These are phyloP conservation scores for Iris macrosiphon DNA, from an alignment of 106 monocot species.

Conservation along the genomic window DNA sequence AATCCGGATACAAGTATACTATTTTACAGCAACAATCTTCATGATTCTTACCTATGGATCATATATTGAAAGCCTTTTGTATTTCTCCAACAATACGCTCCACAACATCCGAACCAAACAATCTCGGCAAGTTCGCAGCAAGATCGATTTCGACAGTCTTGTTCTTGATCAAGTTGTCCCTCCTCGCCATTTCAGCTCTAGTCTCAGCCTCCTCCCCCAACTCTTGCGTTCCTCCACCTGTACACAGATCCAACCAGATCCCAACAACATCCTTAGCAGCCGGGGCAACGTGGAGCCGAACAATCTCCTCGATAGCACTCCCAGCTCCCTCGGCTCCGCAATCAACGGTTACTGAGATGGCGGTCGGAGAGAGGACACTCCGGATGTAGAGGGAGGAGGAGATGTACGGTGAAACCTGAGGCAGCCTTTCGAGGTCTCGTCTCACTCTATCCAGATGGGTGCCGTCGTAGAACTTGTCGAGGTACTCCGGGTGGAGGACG, in stretches of 20 bases:
- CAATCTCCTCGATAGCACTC: conserved; percentile 44
- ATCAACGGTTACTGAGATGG: conserved; percentile 34
- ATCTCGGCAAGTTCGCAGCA: conserved; percentile 57
- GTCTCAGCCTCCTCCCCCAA: conserved; percentile 29
- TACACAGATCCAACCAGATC: conserved; percentile 66
- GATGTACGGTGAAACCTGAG: conserved; percentile 38
- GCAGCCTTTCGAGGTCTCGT: conserved; percentile 29
- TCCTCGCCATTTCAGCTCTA: conserved; percentile 27
- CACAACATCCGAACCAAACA: conserved; percentile 64
- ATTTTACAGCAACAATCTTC: not conserved
- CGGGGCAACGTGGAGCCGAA: conserved; percentile 13
- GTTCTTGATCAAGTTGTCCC: conserved; percentile 55
- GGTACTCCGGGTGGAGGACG: conserved; percentile 60
- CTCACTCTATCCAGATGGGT: conserved; percentile 37
- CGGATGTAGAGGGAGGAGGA: conserved; percentile 70
- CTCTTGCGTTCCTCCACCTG: conserved; percentile 2
- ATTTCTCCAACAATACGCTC: conserved; percentile 38
- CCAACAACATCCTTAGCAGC: conserved; percentile 37
- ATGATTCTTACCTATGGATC: not conserved
- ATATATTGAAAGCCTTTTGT: conserved; percentile 44
- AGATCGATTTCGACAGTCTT: conserved; percentile 83
- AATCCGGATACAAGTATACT: not conserved
- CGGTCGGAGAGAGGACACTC: conserved; percentile 61
- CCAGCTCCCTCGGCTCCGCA: conserved; percentile 36
- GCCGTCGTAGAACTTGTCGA: conserved; percentile 39